These are phyloP conservation scores for Galeopsis tetrahit DNA, from an alignment of 257 asterid genomes.

Conservation along the genomic window DNA sequence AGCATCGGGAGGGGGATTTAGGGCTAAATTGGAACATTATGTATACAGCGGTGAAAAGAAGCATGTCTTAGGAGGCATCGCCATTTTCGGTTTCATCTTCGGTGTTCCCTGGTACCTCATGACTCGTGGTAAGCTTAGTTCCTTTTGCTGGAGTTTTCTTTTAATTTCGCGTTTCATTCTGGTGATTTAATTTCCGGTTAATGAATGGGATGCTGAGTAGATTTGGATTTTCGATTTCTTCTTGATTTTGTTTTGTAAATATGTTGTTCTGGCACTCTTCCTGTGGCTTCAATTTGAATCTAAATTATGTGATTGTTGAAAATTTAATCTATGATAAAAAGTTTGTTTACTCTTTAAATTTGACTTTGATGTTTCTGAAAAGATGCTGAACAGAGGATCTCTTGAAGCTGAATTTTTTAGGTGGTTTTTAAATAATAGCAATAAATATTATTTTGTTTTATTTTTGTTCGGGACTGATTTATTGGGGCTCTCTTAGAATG, in stretches of 20 bases:
- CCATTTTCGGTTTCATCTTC: constrained; percentile 62
- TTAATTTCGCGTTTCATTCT: background rate
- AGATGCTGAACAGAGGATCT: constrained; percentile 1
- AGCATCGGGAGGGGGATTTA: constrained; percentile 53
- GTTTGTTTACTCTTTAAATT: constrained; percentile 4
- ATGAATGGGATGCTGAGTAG: background rate
- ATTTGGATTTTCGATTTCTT: background rate
- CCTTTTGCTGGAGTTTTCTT: background rate
- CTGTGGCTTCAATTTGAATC: constrained; percentile 12
- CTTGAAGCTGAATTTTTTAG: constrained; percentile 3
- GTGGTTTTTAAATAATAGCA: background rate
- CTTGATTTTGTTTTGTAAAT: background rate
- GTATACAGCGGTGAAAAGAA: constrained; percentile 88
- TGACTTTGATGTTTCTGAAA: constrained; percentile 21
- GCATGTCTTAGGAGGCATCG: constrained; percentile 85
- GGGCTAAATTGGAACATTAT: constrained; percentile 62
- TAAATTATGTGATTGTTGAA: constrained; percentile 11
- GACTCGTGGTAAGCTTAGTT: constrained; percentile 62
- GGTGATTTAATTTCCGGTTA: background rate
- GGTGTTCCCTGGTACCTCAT: constrained; percentile 89
- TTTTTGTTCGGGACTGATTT: background rate
- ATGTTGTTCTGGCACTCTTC: constrained; percentile 1
- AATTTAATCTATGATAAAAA: constrained; percentile 1
- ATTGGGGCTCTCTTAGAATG: background rate
- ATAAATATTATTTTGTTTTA: background rate